Evolutionary conservation across 129 eudicot genomes (phyloP).

Genomic region (Erigeron canadensis): DNA sequence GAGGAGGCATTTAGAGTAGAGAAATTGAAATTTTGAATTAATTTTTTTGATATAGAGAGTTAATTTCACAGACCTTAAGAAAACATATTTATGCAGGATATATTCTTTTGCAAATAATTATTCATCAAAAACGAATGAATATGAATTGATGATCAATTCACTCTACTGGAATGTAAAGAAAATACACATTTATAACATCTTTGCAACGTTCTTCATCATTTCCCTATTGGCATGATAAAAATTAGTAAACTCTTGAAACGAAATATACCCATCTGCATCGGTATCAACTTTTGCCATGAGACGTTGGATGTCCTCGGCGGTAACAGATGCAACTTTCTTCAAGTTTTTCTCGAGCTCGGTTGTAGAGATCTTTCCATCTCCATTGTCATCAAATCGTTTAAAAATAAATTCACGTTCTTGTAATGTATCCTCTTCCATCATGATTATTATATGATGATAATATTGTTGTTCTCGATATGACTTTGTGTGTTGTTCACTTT

Average conservation of each 20-base stretch:
- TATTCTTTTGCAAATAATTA: too few relatives aligned
- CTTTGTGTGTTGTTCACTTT: too few relatives aligned
- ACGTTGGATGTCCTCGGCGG: constrained; percentile 51
- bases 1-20: too few relatives aligned
- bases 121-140: too few relatives aligned
- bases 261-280: constrained; percentile 72
- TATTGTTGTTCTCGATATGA: too few relatives aligned
- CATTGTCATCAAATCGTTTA: constrained; percentile 73
- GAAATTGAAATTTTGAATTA: too few relatives aligned
- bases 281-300: constrained; percentile 81
- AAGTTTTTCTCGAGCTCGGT: constrained; percentile 78
- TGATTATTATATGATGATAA: too few relatives aligned
- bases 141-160: too few relatives aligned
- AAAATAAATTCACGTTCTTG: constrained; percentile 66
- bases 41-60: too few relatives aligned
- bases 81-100: too few relatives aligned
- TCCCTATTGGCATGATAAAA: constrained; percentile 68
- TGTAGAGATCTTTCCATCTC: constrained; percentile 78
- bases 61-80: too few relatives aligned
- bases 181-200: constrained; percentile 46
- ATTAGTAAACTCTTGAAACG: constrained; percentile 62
- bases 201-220: constrained; percentile 80
- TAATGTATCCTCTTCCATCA: constrained; percentile 58
- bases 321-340: constrained; percentile 59
- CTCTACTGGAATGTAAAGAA: too few relatives aligned